Conservation (phyloP, 192 early-diverging fungal species). For the Backusella macrospora region DNA sequence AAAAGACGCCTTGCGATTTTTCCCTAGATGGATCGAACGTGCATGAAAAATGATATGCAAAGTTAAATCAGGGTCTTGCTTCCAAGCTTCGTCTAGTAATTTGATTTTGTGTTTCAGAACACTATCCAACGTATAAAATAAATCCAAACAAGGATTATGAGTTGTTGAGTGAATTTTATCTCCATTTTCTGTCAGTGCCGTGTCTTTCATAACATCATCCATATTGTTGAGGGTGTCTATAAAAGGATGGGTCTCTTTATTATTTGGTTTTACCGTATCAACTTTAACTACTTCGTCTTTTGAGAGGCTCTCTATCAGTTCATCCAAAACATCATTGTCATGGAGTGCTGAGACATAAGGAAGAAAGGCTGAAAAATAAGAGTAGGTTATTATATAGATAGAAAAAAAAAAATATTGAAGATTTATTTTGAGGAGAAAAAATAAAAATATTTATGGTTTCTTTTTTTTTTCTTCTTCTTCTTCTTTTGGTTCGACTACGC, state of each 20-base stretch:
- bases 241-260: slow-evolving; percentile 8
- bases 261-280: background rate
- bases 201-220: background rate
- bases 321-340: background rate
- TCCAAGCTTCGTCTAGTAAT: slow-evolving; percentile 27
- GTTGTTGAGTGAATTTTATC: slow-evolving; percentile 32
- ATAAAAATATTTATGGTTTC: too few relatives aligned
- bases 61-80: slow-evolving; percentile 32
- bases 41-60: slow-evolving; percentile 42
- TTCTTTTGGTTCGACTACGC: too few relatives aligned
- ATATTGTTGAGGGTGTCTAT: background rate
- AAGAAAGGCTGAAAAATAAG: slow-evolving; percentile 15
- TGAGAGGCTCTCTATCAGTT: background rate
- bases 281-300: background rate
- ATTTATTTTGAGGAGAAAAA: too few relatives aligned
- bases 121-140: slow-evolving; percentile 28
- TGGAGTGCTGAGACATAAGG: slow-evolving; percentile 25
- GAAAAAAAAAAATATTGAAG: background rate
- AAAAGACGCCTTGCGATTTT: slow-evolving; percentile 32
- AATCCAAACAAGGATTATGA: slow-evolving; percentile 39
- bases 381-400: slow-evolving; percentile 10
- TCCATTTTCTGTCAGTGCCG: slow-evolving; percentile 38
- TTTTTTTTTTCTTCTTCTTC: too few relatives aligned
- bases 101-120: background rate
- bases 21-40: slow-evolving; percentile 43